Evolutionary conservation across 306 rosid genomes (phyloP), one percentile per base, ranked within the genome.

Genomic region (Adenanthera pavonina): DNA sequence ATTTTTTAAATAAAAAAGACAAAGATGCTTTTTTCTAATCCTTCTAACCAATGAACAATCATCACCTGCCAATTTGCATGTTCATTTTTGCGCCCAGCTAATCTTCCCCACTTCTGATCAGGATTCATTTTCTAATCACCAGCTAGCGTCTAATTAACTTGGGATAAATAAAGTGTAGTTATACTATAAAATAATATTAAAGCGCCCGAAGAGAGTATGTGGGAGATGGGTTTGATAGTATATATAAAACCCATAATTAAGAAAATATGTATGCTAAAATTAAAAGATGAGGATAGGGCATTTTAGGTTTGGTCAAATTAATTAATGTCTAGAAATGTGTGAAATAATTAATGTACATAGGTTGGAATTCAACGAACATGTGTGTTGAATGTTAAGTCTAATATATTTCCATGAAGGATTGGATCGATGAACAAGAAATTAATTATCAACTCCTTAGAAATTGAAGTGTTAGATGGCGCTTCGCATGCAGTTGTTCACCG

Each of bases 341-440:
- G 14, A 46, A 69, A 17, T 56, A 56, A 56, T 12, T 19, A 19
- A 20, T 3, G 17, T 49, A 38, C 25, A n/a, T 11, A 30, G 35
- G 77, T 79, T 69, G 69, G 43, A 40, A 59, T 78, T 78, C 47
- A 53, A 78, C 33, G 48, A 77, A 34, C 34, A 78, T 17, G 69
- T 77, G 74, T 43, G 54, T 56, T 78, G 33, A 30, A 30, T 35
- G 61, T 33, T 76, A 36, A 10, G 60, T 76, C 52, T 54, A 54
- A 17, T 64, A 34, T 1, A 44, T 56, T 75, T 75, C 4, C 34
- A 75, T 25, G 5, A 9, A 60, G 46, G n/a, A 76, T 13, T 3
- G 72, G 12, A 19, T 33, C 20, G 53, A 16, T 51, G 51, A 60
- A 30, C 46, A 13, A 44, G 15, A 25, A 60, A 44, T 59, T 25